Percentiles rank a stretch among this genome's conserved stretches.
Evolutionary conservation across 1,284 basidiomycete genomes (phyloP).

Genomic region (Puccinia novopanici): DNA sequence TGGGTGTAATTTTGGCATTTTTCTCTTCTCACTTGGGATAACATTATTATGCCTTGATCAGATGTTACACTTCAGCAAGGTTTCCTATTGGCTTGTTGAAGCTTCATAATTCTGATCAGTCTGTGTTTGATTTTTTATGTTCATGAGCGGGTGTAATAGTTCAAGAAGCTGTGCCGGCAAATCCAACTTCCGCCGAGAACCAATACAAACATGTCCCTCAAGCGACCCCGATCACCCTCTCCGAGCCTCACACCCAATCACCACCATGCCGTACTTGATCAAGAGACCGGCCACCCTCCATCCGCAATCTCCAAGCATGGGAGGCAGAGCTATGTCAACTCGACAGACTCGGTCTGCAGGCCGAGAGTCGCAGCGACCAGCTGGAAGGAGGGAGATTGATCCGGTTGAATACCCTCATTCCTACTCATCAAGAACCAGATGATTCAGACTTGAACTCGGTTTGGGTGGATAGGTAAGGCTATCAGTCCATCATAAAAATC

Average conservation of each 20-base stretch:
- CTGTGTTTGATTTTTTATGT: no score
- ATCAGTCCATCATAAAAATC: neutral
- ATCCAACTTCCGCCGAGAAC: no score
- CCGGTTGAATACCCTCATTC: neutral
- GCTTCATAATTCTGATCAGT: no score
- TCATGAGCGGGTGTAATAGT: no score
- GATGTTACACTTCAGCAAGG: no score
- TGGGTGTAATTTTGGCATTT: no score
- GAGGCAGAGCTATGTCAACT: constrained; percentile 28
- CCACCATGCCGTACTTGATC: no score
- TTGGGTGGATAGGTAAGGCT: constrained; percentile 45
- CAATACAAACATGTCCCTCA: constrained; percentile 3
- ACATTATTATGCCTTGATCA: no score
- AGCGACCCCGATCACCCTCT: neutral
- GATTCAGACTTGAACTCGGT: neutral
- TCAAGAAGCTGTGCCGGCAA: no score
- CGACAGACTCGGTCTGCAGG: constrained; percentile 14
- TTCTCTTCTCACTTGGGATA: no score
- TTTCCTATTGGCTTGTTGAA: no score
- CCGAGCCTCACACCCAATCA: neutral
- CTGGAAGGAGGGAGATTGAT: constrained; percentile 33
- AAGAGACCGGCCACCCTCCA: neutral
- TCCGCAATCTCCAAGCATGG: constrained; percentile 18
- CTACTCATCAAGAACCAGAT: no score
- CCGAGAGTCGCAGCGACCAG: constrained; percentile 13